Conservation (phyloP, 306 rosid genomes). For the Vigna nakashimae region DNA sequence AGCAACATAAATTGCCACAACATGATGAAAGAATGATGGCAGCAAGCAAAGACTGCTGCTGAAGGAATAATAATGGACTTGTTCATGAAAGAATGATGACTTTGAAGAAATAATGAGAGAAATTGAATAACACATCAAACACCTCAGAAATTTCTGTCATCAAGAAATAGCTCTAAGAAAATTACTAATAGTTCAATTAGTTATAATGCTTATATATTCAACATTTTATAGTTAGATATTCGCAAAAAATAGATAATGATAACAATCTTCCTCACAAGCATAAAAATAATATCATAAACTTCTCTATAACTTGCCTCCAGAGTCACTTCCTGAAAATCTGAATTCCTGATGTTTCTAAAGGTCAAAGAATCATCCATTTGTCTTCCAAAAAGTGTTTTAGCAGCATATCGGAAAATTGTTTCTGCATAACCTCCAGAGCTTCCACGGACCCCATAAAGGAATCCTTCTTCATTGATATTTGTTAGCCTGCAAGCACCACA, state of each 20-base stretch:
- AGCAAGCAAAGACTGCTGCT: conserved; percentile 17
- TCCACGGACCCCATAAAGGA: conserved; percentile 83
- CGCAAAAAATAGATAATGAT: conserved; percentile 12
- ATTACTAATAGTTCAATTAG: neutral
- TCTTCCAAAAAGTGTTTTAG: conserved; percentile 77
- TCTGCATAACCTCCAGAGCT: conserved; percentile 96
- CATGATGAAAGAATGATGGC: neutral
- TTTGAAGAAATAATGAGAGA: conserved; percentile 21
- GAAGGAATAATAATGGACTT: conserved; percentile 2
- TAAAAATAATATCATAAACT: conserved; percentile 15
- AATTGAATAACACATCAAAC: conserved; percentile 12
- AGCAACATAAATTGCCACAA: neutral
- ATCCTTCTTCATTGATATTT: conserved; percentile 73
- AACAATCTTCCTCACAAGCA: conserved; percentile 31
- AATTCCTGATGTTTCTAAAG: conserved; percentile 69
- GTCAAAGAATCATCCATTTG: conserved; percentile 76
- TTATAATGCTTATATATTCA: conserved; percentile 15
- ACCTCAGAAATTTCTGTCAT: neutral
- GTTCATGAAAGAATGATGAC: conserved; percentile 6
- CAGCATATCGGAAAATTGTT: conserved; percentile 81
- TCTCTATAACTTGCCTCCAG: conserved; percentile 69
- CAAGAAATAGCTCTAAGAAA: conserved; percentile 23
- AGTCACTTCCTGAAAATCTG: conserved; percentile 88
- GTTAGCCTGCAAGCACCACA: conserved; percentile 66
- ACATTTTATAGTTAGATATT: conserved; percentile 20